Base-by-base conservation (phyloP, 2,329 filamentous ascomycete genomes). In the Thielaviopsis punctulata region DNA sequence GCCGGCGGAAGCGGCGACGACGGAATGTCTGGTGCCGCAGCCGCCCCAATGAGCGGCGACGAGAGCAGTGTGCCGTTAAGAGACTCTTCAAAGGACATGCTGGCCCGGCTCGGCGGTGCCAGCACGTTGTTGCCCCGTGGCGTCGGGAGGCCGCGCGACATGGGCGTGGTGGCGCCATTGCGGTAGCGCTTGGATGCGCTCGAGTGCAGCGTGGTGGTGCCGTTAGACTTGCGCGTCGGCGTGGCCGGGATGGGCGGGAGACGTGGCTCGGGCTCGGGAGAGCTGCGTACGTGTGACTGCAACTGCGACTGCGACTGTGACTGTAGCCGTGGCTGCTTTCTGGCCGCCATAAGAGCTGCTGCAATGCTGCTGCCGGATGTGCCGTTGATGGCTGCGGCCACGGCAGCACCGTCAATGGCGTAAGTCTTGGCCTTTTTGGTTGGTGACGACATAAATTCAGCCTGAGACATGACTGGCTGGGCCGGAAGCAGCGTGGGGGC, bases 1-100 rank as follows among this genome's bases (percentile, higher is more conserved):
- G 65, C 62, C 23, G 72, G 69, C 4, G 51, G 52, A 2, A 56
- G 21, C n/a, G 54, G 51, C 12, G 54, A 56, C 13, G 54, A 53
- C 4, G 53, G 53, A 33, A 43, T 52, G 23, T 55, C 50, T 9
- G 30, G 50, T 13, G 46, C 33, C 7, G 53, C 46, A 12, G 46
- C 33, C 1, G 46, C 43, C n/a, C 49, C 53, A 8, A 19, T 18
- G n/a, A 47, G 33, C 9, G 53, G 53, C 39, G 53, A 55, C 25
- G 53, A 55, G 21, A 27, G 39, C 8, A 55, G 41, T 19, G 46
- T 43, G 12, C 41, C 41, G 41, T 52, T 45, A 3, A 55, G 36
- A 21, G 53, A 55, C 33, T 55, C 53, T 18, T 52, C 50, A 49
- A 55, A 55, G 8, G 53, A 55, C 53, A 55, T 55, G 10, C 50